Evolutionary conservation across 345 rosid species (phyloP).

Genomic region (Hevea brasiliensis): DNA sequence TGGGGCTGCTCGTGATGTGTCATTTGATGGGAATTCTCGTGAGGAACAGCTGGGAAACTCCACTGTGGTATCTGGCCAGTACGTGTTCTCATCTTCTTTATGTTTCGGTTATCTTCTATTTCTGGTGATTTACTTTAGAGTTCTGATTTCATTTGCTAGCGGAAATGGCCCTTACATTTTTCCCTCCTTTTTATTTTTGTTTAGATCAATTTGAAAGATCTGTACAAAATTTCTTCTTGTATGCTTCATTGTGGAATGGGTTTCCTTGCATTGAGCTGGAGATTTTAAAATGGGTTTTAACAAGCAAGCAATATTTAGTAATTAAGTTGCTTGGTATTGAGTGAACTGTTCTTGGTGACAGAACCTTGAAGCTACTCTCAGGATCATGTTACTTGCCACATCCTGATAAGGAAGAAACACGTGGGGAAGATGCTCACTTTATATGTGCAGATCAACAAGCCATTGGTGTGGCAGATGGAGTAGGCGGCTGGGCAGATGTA

Average conservation of each 20-base stretch:
- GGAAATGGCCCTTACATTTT: background rate
- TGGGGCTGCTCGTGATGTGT: constrained; percentile 61
- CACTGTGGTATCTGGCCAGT: constrained; percentile 45
- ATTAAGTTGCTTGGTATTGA: constrained; percentile 22
- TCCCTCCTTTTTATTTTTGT: background rate
- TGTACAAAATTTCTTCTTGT: background rate
- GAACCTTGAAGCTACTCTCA: constrained; percentile 30
- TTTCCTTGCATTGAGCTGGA: background rate
- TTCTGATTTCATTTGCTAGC: background rate
- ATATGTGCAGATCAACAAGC: constrained; percentile 22
- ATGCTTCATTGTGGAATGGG: background rate
- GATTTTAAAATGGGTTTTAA: background rate
- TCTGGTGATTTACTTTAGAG: constrained; percentile 4
- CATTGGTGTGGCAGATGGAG: constrained; percentile 38
- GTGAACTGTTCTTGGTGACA: constrained; percentile 16
- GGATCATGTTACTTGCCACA: constrained; percentile 38
- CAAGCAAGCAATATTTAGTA: background rate
- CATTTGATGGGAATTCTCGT: constrained; percentile 49
- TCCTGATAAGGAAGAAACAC: constrained; percentile 36
- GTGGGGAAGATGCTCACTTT: constrained; percentile 38
- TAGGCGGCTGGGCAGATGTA: constrained; percentile 36
- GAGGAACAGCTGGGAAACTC: constrained; percentile 47
- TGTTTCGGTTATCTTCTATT: background rate
- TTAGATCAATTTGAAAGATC: background rate
- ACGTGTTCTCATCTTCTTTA: constrained; percentile 34